Evolutionary conservation across 192 early-diverging fungal species (phyloP), one percentile per base, ranked within the genome.

Genomic region (Coemansia sp.): DNA sequence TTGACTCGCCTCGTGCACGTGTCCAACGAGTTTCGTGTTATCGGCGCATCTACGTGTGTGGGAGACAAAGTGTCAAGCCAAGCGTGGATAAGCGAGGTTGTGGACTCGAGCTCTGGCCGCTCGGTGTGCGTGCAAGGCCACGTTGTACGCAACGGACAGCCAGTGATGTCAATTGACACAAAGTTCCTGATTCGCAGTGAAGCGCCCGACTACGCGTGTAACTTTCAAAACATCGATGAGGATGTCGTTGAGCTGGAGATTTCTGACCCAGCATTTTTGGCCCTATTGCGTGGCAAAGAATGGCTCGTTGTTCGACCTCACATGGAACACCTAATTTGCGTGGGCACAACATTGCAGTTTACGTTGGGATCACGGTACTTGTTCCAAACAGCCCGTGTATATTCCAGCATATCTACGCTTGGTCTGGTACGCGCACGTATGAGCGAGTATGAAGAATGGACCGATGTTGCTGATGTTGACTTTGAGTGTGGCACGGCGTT

Each of bases 101-200:
- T 87, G 55, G 93, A 94, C 78, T 86, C 71, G 46, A 89, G 90
- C 14, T 76, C 90, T 57, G 95, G 95, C 28, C 94, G 95, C 74
- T 79, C 87, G 54, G 86, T 97, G 17, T 85, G 90, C 55, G 93
- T 97, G 67, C 84, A 86, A 76, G 90, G 90, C 8, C 72, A 84
- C 11, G 82, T 95, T 20, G 60, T 81, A 21, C 84, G 85, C 31
- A 83, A 81, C 8, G 74, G 75, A 25, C 71, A 78, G 59, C 86
- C 88, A 15, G 72, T 93, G 8, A 75, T 95, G 58, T 90, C 91
- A 66, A 85, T 97, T 22, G 86, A 87, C 55, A 87, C 84, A 50
- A 83, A 85, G 42, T 97, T 97, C 83, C 79, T 97, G 75, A 92
- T 91, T 78, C 89, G 95, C 68, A 88, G 92, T 21, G 71, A 72